Conservation (phyloP, 805 yeast genomes). For the Pichia ethanolica region DNA sequence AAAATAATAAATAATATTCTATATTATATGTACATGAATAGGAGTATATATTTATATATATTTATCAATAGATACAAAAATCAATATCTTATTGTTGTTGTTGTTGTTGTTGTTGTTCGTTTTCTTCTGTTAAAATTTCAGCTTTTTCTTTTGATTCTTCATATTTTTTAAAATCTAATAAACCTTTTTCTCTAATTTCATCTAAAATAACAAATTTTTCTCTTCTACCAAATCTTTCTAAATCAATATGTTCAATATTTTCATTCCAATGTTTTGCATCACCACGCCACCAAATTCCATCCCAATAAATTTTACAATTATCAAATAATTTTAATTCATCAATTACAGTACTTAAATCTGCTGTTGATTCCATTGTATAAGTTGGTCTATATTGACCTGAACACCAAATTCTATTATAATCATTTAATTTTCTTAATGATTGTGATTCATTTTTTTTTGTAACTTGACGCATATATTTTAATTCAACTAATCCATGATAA, state of each 20-base stretch:
- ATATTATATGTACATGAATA: too few relatives aligned
- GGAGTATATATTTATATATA: not conserved
- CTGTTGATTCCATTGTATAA: conserved; percentile 83
- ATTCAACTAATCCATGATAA: conserved; percentile 63
- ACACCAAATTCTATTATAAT: conserved; percentile 77
- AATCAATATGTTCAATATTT: conserved; percentile 51
- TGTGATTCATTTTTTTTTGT: conserved; percentile 52
- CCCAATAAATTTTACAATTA: conserved; percentile 63
- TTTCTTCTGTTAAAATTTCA: not conserved
- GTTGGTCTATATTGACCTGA: conserved; percentile 86
- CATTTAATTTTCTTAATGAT: conserved; percentile 61
- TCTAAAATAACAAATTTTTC: conserved; percentile 63
- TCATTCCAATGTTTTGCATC: conserved; percentile 67
- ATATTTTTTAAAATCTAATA: conserved; percentile 15
- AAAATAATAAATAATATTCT: too few relatives aligned
- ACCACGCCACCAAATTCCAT: conserved; percentile 81
- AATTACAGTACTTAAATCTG: conserved; percentile 68
- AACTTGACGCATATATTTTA: conserved; percentile 68
- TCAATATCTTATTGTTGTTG: too few relatives aligned
- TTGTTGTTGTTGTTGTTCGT: not conserved
- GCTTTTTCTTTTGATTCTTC: not conserved
- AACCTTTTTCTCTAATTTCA: conserved; percentile 38
- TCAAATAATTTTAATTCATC: conserved; percentile 45
- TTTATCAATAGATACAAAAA: too few relatives aligned
- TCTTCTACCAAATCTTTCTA: conserved; percentile 52